A percentile compares a stretch with the other conserved stretches of the same genome.
phyloP scores from a whole-genome alignment of 495 filamentous ascomycete genomes.

The Chaetomium tenue region DNA sequence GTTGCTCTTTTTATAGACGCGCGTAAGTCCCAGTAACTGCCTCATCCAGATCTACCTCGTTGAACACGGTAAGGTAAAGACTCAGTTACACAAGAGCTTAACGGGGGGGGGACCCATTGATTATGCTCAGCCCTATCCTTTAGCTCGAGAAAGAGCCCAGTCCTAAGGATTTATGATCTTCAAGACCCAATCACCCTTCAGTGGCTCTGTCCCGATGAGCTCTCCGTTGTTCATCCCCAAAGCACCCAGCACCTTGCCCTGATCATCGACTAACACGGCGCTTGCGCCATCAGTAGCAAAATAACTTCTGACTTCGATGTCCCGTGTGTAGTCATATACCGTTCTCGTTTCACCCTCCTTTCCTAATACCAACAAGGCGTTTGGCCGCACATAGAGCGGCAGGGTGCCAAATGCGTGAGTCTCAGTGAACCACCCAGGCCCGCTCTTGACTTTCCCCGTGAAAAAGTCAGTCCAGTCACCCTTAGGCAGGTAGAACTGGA shows the following conservation, averaged over 20 bases:
- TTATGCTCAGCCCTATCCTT: no score
- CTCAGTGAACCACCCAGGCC: slow-evolving; percentile 51
- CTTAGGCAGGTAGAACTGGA: slow-evolving; percentile 62
- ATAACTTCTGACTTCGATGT: slow-evolving; percentile 46
- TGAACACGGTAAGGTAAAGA: no score
- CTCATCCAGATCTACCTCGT: no score
- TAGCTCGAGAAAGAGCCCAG: no score
- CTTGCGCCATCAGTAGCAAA: slow-evolving; percentile 36
- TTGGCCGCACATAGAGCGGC: slow-evolving; percentile 51
- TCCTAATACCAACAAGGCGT: slow-evolving; percentile 48
- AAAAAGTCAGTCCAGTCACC: slow-evolving; percentile 59
- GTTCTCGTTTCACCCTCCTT: slow-evolving; percentile 46
- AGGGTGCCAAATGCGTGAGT: slow-evolving; percentile 47
- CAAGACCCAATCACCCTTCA: slow-evolving; percentile 7
- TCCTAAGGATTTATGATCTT: slow-evolving; percentile 3
- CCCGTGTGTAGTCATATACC: slow-evolving; percentile 51
- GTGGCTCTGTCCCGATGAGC: slow-evolving; percentile 1
- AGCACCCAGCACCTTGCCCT: slow-evolving; percentile 36
- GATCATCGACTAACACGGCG: slow-evolving; percentile 38
- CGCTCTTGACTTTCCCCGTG: slow-evolving; percentile 43
- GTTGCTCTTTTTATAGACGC: no score
- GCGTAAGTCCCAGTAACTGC: no score
- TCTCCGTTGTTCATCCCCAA: slow-evolving; percentile 30
- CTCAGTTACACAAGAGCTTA: no score
- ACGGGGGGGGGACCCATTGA: no score